phyloP scores from a whole-genome alignment of 2,329 filamentous ascomycete genomes.

The Cryphonectria nitschkei region DNA sequence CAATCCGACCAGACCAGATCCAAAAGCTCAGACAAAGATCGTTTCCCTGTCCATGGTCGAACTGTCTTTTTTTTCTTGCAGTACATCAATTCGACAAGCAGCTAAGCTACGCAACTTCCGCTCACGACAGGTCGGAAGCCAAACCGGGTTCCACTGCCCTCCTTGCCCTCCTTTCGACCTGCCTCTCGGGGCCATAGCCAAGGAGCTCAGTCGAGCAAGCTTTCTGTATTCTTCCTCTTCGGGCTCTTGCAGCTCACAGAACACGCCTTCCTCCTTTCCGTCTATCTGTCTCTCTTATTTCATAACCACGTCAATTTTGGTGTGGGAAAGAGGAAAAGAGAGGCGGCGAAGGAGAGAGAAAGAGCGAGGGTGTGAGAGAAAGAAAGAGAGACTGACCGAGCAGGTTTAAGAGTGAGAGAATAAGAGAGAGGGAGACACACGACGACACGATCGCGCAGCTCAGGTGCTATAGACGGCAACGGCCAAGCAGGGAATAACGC shows the following conservation, averaged over 20 bases:
- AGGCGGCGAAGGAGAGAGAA: background rate
- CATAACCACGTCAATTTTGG: background rate
- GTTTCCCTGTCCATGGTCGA: constrained; percentile 27
- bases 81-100: constrained; percentile 21
- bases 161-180: constrained; percentile 1
- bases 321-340: background rate
- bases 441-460: background rate
- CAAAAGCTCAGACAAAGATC: background rate
- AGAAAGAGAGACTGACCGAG: background rate
- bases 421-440: background rate
- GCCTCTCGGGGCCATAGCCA: constrained; percentile 16
- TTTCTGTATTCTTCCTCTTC: background rate
- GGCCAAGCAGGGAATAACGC: constrained; percentile 21
- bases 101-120: constrained; percentile 21
- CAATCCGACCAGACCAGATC: background rate
- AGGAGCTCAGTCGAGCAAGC: constrained; percentile 17
- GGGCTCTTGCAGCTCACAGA: background rate
- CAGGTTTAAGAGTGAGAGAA: background rate
- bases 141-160: constrained; percentile 17
- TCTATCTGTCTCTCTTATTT: background rate
- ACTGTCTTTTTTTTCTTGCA: constrained; percentile 21
- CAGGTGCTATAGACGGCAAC: constrained; percentile 8
- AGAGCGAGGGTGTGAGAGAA: background rate
- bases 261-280: constrained; percentile 12
- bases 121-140: background rate